Evolutionary conservation across 345 rosid genomes (phyloP), one percentile per base, ranked within the genome.

Genomic region (Hypericum perforatum): DNA sequence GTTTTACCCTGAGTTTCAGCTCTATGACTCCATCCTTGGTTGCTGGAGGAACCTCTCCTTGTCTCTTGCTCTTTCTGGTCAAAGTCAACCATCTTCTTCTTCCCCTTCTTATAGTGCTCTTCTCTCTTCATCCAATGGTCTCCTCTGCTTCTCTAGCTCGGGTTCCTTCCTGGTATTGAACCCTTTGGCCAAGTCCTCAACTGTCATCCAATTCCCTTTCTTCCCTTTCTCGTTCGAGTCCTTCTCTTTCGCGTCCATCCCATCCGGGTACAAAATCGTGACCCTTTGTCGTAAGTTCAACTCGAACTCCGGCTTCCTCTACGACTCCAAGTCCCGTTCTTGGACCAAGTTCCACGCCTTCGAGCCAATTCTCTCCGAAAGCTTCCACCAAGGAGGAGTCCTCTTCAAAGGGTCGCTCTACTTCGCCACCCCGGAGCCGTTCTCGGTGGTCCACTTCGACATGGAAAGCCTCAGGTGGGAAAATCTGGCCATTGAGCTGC

Each of bases 81-180:
- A 22, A 22, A 22, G 32, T 22, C 32, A 22, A 55, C 45, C 38
- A 11, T 29, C 9, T 47, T 22, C 32, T 56, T 22, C 7, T 38
- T 54, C 63, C 7, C 59, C 71, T 0, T 71, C 74, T 8, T 39
- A n/a, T n/a, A n/a, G 46, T 12, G 45, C 64, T 48, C 85, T 80
- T n/a, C 67, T 82, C 38, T 84, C 97, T 2, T 62, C 83, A 0
- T 75, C 86, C 14, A 84, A 86, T 29, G 84, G 88, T 37, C 82
- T 90, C 52, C 61, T 84, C 42, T 86, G 94, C 41, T 68, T 80
- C 61, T 83, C 81, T 4, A 60, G 45, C 39, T 66, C 71, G 13
- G 63, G 66, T 32, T 74, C 83, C 38, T 75, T 90, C 50, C 63
- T 80, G 9, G 76, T 90, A 8, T 82, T 81, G 73, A 90, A 90